Percentiles rank a stretch among this genome's conserved stretches.
Conservation (phyloP, 2,329 filamentous ascomycete species). For the Elsinoe batatas region DNA sequence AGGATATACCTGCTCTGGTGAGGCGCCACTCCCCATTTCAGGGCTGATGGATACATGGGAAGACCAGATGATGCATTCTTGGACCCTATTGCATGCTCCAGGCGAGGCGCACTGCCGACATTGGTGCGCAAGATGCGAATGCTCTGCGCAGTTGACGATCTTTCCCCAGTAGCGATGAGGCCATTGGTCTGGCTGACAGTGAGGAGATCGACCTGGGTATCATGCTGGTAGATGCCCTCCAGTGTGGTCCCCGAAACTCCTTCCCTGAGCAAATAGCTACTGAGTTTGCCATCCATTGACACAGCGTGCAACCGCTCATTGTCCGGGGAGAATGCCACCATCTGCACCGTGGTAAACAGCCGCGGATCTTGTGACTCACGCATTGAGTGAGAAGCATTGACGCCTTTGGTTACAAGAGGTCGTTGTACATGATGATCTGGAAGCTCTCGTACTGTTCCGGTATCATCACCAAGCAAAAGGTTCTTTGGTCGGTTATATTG, state of each 20-base stretch:
- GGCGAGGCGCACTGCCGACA: not conserved
- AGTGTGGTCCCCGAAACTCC: not conserved
- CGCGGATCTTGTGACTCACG: constrained; percentile 40
- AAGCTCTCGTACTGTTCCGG: constrained; percentile 40
- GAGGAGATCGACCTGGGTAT: constrained; percentile 43
- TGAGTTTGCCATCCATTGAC: constrained; percentile 13
- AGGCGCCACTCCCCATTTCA: constrained; percentile 38
- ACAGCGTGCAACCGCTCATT: constrained; percentile 37
- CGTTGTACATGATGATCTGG: constrained; percentile 42
- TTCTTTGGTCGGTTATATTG: constrained; percentile 52
- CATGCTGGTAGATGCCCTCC: constrained; percentile 30
- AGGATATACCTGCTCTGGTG: constrained; percentile 37
- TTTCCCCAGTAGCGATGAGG: constrained; percentile 41
- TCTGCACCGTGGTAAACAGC: constrained; percentile 48
- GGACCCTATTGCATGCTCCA: constrained; percentile 23
- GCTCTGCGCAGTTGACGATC: constrained; percentile 16
- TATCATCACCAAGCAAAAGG: constrained; percentile 42
- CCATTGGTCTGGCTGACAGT: constrained; percentile 30
- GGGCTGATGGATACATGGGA: constrained; percentile 30
- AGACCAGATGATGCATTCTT: not conserved
- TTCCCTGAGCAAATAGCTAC: constrained; percentile 7
- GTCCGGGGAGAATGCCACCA: constrained; percentile 42
- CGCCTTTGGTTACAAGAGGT: constrained; percentile 28
- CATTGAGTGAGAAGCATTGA: constrained; percentile 38
- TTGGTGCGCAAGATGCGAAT: constrained; percentile 25